Base-by-base conservation (phyloP, 1,284 basidiomycete species). In the Ustilago curta region DNA sequence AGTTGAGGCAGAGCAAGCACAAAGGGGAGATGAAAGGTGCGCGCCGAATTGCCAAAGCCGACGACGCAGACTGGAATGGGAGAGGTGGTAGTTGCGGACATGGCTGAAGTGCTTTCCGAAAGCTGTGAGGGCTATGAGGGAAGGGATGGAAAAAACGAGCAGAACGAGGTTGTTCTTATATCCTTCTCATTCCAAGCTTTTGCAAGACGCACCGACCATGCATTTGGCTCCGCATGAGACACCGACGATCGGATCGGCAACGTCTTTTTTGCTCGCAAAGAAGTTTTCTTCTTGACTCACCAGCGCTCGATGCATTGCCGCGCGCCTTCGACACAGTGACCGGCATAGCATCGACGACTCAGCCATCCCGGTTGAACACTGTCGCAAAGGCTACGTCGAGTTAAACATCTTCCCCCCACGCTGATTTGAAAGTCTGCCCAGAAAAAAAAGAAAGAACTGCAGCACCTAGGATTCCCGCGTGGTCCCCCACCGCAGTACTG, bases 401-500 rank as follows among this genome's bases (percentile, higher is more conserved):
- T 45, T 5, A 25, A 8, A 27, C 35, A 3, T n/a, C 45, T 47
- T 47, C 14, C 45, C 45, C 45, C 45, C 8, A 31, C 45, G 45
- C 27, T 47, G 27, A 47, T 45, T 5, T 18, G 12, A 7, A 27
- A 7, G n/a, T 1, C 29, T 8, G 18, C 3, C 27, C 3, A 31
- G 18, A 23, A 42, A 42, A 51, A 51, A 58, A 47, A 57, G 42
- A 81, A 81, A 88, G 88, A 90, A 90, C 90, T 89, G 90, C 90
- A 89, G 89, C 90, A 91, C 89, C 89, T 87, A 90, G 90, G 90
- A 91, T 91, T 91, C 90, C 90, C 90, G 88, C 88, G 89, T 91
- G 90, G 90, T 91, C 90, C 90, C 90, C 90, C 90, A 91, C 90
- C 90, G 87, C 91, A 90, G 90, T 91, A 91, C 90, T 91, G 90